Conservation (phyloP, 148 eudicot species). For the Amaranthus cruentus region DNA sequence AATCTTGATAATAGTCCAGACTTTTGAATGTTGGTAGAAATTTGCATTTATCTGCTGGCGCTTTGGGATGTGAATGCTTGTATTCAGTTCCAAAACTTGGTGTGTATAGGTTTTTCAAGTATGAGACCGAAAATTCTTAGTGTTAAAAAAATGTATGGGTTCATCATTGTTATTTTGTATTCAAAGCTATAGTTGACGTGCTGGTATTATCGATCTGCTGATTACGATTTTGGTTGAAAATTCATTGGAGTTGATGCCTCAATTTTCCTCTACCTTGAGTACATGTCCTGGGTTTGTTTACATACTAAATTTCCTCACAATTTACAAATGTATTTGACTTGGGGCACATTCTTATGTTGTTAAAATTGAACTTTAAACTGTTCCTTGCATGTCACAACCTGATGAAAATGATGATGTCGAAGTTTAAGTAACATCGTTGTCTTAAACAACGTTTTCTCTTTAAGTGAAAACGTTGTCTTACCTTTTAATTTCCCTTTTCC, state of each 20-base stretch:
- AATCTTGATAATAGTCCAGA: constrained; percentile 17
- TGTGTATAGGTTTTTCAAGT: constrained; percentile 30
- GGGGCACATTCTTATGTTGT: too few relatives aligned
- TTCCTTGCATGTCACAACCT: too few relatives aligned
- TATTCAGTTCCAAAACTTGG: constrained; percentile 26
- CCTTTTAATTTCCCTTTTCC: too few relatives aligned
- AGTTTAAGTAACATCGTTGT: too few relatives aligned
- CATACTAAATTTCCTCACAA: background rate
- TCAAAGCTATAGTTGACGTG: constrained; percentile 20
- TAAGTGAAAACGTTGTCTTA: too few relatives aligned
- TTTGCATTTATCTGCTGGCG: constrained; percentile 23
- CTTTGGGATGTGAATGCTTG: constrained; percentile 29
- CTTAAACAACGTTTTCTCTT: too few relatives aligned
- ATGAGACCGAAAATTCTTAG: constrained; percentile 12
- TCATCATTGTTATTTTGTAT: constrained; percentile 15
- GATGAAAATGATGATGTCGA: too few relatives aligned
- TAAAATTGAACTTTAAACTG: too few relatives aligned
- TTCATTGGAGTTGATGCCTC: background rate
- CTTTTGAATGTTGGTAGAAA: constrained; percentile 31
- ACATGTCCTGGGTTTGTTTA: background rate
- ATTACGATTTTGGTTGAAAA: constrained; percentile 15
- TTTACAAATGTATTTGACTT: too few relatives aligned
- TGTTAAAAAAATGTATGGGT: constrained; percentile 14
- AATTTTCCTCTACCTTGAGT: background rate
- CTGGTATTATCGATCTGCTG: constrained; percentile 14